Evolutionary conservation across 2,329 filamentous ascomycete species (phyloP).

Genomic region (Aspergillus proliferans): DNA sequence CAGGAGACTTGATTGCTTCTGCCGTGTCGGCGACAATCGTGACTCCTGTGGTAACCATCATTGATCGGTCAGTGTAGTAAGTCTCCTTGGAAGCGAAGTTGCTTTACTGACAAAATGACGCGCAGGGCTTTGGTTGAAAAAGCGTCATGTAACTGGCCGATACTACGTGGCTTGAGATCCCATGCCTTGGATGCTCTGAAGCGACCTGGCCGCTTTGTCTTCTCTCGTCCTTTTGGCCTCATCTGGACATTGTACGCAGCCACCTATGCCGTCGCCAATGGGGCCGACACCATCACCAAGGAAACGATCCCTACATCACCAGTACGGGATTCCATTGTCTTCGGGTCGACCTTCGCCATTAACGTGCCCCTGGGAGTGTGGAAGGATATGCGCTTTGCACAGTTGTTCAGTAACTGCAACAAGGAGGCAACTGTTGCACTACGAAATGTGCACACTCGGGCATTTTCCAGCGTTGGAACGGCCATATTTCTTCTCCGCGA

Average conservation of each 20-base stretch:
- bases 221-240: constrained; percentile 32
- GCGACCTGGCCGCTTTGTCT: constrained; percentile 22
- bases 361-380: constrained; percentile 26
- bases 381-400: constrained; percentile 42
- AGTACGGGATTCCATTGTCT: constrained; percentile 54
- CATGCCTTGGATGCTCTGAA: constrained; percentile 16
- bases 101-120: background rate
- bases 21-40: constrained; percentile 19
- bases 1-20: constrained; percentile 20
- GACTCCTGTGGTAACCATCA: constrained; percentile 21
- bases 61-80: constrained; percentile 17
- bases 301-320: constrained; percentile 47
- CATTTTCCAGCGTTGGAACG: constrained; percentile 13
- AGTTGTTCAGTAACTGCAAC: constrained; percentile 62
- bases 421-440: constrained; percentile 43
- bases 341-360: constrained; percentile 49
- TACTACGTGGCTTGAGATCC: constrained; percentile 15
- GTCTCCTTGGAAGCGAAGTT: background rate
- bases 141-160: constrained; percentile 14
- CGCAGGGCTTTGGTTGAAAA: constrained; percentile 22
- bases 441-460: constrained; percentile 51
- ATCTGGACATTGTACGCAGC: constrained; percentile 62
- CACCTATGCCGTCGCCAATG: constrained; percentile 80
- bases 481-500: constrained; percentile 70
- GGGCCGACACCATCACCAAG: constrained; percentile 66